Evolutionary conservation across 2,329 filamentous ascomycete genomes (phyloP).

Genomic region (Sphaerulina musiva): DNA sequence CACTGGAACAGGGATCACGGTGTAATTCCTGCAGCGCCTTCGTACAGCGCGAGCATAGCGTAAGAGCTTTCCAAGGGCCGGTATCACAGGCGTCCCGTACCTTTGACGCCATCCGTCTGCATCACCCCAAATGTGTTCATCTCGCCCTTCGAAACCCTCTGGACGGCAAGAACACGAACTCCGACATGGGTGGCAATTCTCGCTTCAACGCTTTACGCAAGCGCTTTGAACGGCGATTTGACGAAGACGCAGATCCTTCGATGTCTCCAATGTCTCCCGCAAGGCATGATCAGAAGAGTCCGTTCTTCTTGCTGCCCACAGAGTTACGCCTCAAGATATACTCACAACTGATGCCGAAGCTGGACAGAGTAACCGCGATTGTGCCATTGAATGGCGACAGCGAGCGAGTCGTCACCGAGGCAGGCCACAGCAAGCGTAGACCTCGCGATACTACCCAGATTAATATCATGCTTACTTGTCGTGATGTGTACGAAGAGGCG

Average conservation of each 20-base stretch:
- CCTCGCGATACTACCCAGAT: constrained; percentile 37
- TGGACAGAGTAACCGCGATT: constrained; percentile 23
- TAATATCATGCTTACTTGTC: constrained; percentile 39
- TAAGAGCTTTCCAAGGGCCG: constrained; percentile 22
- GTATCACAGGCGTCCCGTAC: constrained; percentile 1
- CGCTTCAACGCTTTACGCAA: constrained; percentile 15
- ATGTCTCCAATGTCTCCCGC: neutral
- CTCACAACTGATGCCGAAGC: constrained; percentile 32
- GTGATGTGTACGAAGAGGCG: constrained; percentile 39
- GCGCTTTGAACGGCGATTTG: constrained; percentile 11
- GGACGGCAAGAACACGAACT: constrained; percentile 12
- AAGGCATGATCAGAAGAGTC: constrained; percentile 15
- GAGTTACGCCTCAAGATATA: constrained; percentile 59
- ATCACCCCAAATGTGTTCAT: constrained; percentile 22
- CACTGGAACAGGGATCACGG: constrained; percentile 29
- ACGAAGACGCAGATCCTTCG: neutral
- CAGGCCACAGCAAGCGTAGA: constrained; percentile 21
- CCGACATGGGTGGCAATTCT: constrained; percentile 4
- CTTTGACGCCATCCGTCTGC: constrained; percentile 16
- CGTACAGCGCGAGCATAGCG: constrained; percentile 22
- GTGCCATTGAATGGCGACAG: constrained; percentile 24
- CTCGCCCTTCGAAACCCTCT: constrained; percentile 27
- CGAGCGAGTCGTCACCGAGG: constrained; percentile 25
- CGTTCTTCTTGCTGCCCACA: constrained; percentile 47
- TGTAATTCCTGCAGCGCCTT: constrained; percentile 28